These are phyloP conservation scores for Penicillium occitanis DNA, from an alignment of 2,329 filamentous ascomycete genomes.

Conservation along the genomic window DNA sequence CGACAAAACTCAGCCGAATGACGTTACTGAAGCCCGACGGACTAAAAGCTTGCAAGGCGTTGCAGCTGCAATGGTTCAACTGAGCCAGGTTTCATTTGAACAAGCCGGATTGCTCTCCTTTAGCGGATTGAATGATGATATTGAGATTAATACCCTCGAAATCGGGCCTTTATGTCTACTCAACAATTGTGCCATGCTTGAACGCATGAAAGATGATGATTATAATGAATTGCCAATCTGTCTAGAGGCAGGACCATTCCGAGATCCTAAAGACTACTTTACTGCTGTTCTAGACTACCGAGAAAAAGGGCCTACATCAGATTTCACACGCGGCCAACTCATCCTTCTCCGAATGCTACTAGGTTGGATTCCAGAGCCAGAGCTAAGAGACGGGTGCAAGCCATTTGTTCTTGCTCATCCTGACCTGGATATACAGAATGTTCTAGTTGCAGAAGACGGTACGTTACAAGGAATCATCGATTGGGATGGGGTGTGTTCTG, in stretches of 20 bases:
- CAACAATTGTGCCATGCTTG: neutral
- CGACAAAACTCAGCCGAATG: neutral
- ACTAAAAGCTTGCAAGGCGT: neutral
- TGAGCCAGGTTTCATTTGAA: neutral
- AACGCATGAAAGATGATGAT: neutral
- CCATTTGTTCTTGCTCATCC: conserved; percentile 32
- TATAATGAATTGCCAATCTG: neutral
- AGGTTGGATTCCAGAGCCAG: neutral
- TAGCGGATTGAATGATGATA: neutral
- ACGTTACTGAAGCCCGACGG: neutral
- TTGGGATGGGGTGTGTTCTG: conserved; percentile 21
- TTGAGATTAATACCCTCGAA: neutral
- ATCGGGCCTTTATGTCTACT: neutral
- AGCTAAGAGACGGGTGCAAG: neutral
- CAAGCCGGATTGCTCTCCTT: neutral
- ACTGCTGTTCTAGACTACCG: neutral
- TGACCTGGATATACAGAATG: conserved; percentile 33
- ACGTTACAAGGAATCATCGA: conserved; percentile 21
- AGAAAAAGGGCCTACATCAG: neutral
- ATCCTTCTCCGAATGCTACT: neutral
- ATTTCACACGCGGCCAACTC: neutral
- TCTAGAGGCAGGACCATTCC: neutral
- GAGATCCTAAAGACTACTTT: neutral
- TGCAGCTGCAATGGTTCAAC: neutral
- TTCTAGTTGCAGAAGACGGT: conserved; percentile 28